Percentiles rank a stretch among this genome's conserved stretches.
Evolutionary conservation across 176 grass and related monocot genomes (phyloP).

Genomic region (Paspalum vaginatum): DNA sequence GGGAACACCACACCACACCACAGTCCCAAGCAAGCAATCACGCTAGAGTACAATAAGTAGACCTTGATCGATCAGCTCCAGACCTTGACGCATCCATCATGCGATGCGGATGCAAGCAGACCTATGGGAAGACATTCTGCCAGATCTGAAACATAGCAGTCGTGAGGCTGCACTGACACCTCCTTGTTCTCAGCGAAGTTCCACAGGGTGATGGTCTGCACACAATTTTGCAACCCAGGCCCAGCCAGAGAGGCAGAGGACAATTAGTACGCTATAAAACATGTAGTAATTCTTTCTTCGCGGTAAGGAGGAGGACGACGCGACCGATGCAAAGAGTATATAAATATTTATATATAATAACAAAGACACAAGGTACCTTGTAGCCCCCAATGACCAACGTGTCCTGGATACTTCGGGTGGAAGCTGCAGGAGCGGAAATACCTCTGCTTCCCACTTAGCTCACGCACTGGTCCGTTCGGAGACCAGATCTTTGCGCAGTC

Average conservation of each 20-base stretch:
- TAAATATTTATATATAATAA: no score
- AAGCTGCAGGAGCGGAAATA: constrained; percentile 64
- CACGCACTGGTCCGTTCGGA: constrained; percentile 29
- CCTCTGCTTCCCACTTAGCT: constrained; percentile 51
- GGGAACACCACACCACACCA: no score
- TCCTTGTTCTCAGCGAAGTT: constrained; percentile 48
- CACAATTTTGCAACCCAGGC: background rate
- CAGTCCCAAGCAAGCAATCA: no score
- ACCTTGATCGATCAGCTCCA: constrained; percentile 45
- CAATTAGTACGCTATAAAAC: no score
- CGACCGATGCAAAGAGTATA: no score
- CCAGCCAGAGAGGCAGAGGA: background rate
- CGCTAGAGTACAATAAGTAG: no score
- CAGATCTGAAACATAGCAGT: constrained; percentile 50
- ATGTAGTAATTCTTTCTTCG: no score
- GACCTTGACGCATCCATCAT: constrained; percentile 63
- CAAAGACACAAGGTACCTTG: constrained; percentile 39
- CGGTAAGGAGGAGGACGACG: no score
- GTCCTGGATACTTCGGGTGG: constrained; percentile 55
- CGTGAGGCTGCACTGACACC: constrained; percentile 47
- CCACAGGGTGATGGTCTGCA: constrained; percentile 68
- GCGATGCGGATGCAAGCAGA: constrained; percentile 61
- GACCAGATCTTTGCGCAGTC: constrained; percentile 60
- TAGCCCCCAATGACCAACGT: constrained; percentile 65
- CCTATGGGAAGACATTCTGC: constrained; percentile 42